Conservation (phyloP, 2,329 filamentous ascomycete species). For the Escovopsis sp. region DNA sequence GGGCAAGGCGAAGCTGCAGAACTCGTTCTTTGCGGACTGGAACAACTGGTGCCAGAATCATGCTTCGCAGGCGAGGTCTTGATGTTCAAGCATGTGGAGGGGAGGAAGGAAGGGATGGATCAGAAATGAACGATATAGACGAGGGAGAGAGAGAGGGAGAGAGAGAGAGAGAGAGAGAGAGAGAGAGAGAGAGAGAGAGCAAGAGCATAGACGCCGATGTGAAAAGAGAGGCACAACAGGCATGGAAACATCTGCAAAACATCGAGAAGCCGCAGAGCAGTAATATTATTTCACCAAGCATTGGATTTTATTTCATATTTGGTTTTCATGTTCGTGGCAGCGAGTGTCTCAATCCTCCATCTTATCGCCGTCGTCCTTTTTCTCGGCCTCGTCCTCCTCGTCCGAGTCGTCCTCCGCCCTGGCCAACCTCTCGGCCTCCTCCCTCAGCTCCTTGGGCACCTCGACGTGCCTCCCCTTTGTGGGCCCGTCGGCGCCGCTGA, state of each 20-base stretch:
- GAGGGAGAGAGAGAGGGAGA: no score
- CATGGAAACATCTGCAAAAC: background rate
- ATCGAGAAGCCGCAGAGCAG: background rate
- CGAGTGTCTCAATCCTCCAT: slow-evolving; percentile 65
- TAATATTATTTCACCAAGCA: slow-evolving; percentile 9
- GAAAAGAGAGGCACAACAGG: background rate
- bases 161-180: no score
- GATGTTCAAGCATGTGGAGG: background rate
- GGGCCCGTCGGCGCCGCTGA: slow-evolving; percentile 69
- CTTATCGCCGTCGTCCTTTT: slow-evolving; percentile 51
- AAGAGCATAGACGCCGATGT: background rate
- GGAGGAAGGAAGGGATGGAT: no score
- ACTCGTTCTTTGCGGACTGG: slow-evolving; percentile 57
- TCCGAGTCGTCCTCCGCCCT: slow-evolving; percentile 82
- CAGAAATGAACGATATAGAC: no score
- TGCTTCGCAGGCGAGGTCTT: slow-evolving; percentile 18
- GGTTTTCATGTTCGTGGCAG: slow-evolving; percentile 16
- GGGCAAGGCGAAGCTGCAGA: slow-evolving; percentile 44
- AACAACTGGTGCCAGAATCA: slow-evolving; percentile 54
- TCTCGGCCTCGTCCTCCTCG: slow-evolving; percentile 60
- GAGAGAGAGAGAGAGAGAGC: no score
- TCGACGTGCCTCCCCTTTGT: slow-evolving; percentile 89
- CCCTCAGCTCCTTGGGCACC: slow-evolving; percentile 77
- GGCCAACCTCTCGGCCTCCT: slow-evolving; percentile 85
- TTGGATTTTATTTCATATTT: slow-evolving; percentile 17